A percentile compares a stretch with the other conserved stretches of the same genome.
Conservation (phyloP, 495 filamentous ascomycete species). For the Sabuloglossum arenarium region DNA sequence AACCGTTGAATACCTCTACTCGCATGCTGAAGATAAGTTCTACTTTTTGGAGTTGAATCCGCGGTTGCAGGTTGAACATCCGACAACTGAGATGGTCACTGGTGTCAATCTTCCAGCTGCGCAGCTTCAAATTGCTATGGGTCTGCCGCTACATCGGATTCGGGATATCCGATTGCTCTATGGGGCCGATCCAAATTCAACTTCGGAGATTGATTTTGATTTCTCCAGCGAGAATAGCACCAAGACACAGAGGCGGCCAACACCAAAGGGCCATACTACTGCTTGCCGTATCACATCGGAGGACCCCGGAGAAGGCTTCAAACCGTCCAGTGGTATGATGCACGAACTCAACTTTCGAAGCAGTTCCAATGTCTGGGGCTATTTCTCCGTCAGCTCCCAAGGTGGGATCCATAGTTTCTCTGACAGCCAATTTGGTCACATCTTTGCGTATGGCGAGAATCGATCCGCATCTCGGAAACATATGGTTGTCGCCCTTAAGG, state of each 20-base stretch:
- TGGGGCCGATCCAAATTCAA: slow-evolving; percentile 72
- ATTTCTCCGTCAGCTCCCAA: slow-evolving; percentile 94
- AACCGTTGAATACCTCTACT: slow-evolving; percentile 98
- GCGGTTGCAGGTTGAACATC: slow-evolving; percentile 96
- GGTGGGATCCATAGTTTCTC: slow-evolving; percentile 98
- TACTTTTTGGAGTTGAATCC: slow-evolving; percentile 98
- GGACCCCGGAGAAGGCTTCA: slow-evolving; percentile 97
- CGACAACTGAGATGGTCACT: slow-evolving; percentile 97
- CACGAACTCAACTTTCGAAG: slow-evolving; percentile 97
- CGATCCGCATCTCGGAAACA: slow-evolving; percentile 90
- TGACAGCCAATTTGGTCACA: slow-evolving; percentile 97
- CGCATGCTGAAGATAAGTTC: slow-evolving; percentile 94
- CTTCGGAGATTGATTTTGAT: slow-evolving; percentile 87
- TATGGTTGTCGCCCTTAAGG: slow-evolving; percentile 98
- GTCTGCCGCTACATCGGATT: slow-evolving; percentile 86
- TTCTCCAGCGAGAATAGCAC: slow-evolving; percentile 75
- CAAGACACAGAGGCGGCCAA: slow-evolving; percentile 68
- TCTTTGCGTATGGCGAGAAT: slow-evolving; percentile 98
- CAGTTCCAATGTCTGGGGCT: slow-evolving; percentile 98
- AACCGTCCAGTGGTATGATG: slow-evolving; percentile 96
- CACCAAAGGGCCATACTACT: slow-evolving; percentile 88
- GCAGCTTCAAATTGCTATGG: slow-evolving; percentile 97
- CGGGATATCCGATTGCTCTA: slow-evolving; percentile 92
- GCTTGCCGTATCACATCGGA: slow-evolving; percentile 99
- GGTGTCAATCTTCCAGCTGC: slow-evolving; percentile 94